These are phyloP conservation scores for Cercospora sp. DNA, from an alignment of 2,329 filamentous ascomycete species.

Conservation along the genomic window DNA sequence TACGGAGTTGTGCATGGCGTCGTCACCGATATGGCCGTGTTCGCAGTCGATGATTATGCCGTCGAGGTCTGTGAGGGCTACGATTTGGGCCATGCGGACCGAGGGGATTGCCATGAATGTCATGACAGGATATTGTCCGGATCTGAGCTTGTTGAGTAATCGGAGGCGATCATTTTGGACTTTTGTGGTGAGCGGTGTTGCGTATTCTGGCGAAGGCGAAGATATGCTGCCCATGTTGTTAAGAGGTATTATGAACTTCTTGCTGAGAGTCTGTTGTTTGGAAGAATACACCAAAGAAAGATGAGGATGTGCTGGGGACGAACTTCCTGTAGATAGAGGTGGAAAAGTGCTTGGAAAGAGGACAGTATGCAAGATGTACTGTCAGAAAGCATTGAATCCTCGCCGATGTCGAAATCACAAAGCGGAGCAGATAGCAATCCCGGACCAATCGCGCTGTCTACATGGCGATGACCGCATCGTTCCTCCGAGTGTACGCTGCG, in stretches of 20 bases:
- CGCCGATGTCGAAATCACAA: neutral
- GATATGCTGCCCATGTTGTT: neutral
- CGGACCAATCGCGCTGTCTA: neutral
- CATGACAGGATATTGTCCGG: neutral
- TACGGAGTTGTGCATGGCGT: conserved; percentile 21
- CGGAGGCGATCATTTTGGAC: neutral
- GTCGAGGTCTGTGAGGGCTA: conserved; percentile 62
- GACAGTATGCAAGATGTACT: neutral
- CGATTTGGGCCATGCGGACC: conserved; percentile 51
- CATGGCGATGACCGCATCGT: neutral
- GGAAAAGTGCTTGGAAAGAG: neutral
- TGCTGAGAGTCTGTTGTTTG: neutral
- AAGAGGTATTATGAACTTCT: neutral
- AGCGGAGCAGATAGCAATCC: neutral
- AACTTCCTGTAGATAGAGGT: neutral
- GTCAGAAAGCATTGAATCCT: too few species aligned
- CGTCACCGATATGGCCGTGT: conserved; percentile 58
- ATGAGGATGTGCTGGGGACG: neutral
- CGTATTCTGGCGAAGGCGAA: neutral
- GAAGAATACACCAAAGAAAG: neutral
- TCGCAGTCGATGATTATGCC: conserved; percentile 61
- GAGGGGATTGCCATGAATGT: conserved; percentile 51
- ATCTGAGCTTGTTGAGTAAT: neutral
- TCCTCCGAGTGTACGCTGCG: neutral
- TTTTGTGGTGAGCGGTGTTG: neutral